Evolutionary conservation across 2,329 filamentous ascomycete genomes (phyloP).

Genomic region (Cladosporium sp.): DNA sequence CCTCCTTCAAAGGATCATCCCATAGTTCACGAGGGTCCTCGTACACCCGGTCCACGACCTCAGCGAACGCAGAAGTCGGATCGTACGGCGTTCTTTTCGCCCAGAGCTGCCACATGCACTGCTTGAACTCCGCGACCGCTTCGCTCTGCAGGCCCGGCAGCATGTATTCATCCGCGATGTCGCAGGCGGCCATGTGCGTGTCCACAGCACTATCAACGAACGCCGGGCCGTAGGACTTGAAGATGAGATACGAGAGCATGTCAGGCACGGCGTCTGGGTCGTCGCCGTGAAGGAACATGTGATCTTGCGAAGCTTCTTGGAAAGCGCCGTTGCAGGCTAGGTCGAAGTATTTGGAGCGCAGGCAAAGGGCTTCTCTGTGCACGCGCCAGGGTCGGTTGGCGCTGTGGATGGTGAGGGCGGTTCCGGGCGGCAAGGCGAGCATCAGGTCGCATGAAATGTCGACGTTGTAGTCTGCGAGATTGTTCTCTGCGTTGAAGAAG

Average conservation of each 20-base stretch:
- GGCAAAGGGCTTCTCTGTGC: background rate
- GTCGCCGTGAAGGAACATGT: background rate
- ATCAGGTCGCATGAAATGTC: background rate
- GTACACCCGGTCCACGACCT: background rate
- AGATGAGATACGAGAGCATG: background rate
- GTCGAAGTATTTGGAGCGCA: background rate
- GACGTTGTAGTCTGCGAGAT: background rate
- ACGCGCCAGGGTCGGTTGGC: background rate
- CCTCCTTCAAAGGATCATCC: background rate
- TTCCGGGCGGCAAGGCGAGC: background rate
- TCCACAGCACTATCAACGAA: background rate
- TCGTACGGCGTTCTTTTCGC: background rate
- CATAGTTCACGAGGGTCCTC: background rate
- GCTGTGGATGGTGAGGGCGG: background rate
- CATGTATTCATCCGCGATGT: background rate
- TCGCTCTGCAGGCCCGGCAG: background rate
- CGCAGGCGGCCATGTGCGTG: background rate
- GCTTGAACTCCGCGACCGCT: background rate
- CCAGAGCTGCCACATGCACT: background rate
- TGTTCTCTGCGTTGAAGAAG: background rate
- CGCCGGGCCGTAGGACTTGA: background rate
- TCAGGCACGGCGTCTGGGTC: background rate
- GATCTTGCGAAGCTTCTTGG: background rate
- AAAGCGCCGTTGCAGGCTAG: background rate
- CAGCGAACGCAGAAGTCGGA: background rate